Percentiles rank a stretch among this genome's conserved stretches.
These are phyloP conservation scores for Pythium pyrilobum DNA, from an alignment of 352 stramenopile genomes.

Conservation along the genomic window DNA sequence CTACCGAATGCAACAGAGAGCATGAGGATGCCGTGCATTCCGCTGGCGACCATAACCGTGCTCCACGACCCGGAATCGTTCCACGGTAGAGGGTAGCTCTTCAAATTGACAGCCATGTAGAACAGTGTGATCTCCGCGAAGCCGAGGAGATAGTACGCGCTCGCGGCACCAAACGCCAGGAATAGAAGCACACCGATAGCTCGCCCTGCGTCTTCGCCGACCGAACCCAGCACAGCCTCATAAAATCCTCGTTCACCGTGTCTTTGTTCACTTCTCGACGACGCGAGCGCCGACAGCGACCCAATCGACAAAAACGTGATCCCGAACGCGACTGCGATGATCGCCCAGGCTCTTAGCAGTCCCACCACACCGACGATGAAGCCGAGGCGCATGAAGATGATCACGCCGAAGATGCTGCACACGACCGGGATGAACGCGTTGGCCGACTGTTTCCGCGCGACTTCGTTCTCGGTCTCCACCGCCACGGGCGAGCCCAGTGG, in stretches of 20 bases:
- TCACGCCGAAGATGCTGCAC: slow-evolving; percentile 48
- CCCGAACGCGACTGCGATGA: slow-evolving; percentile 29
- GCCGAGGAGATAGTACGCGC: slow-evolving; percentile 42
- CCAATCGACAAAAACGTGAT: slow-evolving; percentile 43
- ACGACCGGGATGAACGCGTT: slow-evolving; percentile 42
- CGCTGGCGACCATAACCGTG: slow-evolving; percentile 26
- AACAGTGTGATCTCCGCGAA: slow-evolving; percentile 46
- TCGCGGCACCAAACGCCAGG: slow-evolving; percentile 29
- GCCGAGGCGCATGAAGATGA: slow-evolving; percentile 51
- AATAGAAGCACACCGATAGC: slow-evolving; percentile 34
- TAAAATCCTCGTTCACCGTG: slow-evolving; percentile 19
- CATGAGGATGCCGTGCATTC: slow-evolving; percentile 20
- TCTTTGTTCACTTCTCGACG: not conserved
- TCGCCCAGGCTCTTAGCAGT: slow-evolving; percentile 14
- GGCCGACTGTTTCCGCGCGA: slow-evolving; percentile 6
- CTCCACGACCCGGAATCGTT: slow-evolving; percentile 28
- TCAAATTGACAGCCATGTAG: slow-evolving; percentile 24
- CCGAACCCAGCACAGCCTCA: slow-evolving; percentile 16
- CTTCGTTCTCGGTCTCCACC: slow-evolving; percentile 20
- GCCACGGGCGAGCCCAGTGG: slow-evolving; percentile 14
- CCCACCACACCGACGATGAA: slow-evolving; percentile 33
- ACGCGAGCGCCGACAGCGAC: slow-evolving; percentile 42
- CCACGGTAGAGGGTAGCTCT: slow-evolving; percentile 30
- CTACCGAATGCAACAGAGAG: slow-evolving; percentile 10
- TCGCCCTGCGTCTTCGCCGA: slow-evolving; percentile 29